These are phyloP conservation scores for Naganishia cerealis DNA, from an alignment of 1,284 basidiomycete species.

Conservation along the genomic window DNA sequence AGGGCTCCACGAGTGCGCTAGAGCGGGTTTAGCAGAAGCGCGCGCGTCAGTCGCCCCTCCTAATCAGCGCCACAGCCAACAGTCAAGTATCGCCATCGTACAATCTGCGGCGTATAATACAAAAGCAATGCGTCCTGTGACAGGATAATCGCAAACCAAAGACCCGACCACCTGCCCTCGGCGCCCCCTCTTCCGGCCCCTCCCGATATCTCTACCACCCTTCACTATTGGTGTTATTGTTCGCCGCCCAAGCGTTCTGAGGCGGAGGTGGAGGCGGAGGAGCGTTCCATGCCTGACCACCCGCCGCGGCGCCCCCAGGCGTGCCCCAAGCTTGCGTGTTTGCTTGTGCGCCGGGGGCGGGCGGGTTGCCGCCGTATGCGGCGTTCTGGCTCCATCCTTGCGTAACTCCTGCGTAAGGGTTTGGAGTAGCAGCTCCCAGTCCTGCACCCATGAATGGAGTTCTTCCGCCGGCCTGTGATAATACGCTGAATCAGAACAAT, in stretches of 20 bases:
- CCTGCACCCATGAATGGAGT: conserved; percentile 36
- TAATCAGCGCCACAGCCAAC: too few relatives aligned
- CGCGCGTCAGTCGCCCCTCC: too few relatives aligned
- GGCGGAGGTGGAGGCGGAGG: conserved; percentile 46
- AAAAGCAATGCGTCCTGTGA: neutral
- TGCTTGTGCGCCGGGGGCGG: conserved; percentile 37
- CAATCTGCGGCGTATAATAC: conserved; percentile 3
- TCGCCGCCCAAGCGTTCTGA: conserved; percentile 5
- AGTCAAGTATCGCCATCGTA: too few relatives aligned
- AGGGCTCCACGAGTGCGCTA: neutral
- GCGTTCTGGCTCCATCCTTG: conserved; percentile 49
- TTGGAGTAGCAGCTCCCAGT: conserved; percentile 59
- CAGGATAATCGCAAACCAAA: neutral
- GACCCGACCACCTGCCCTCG: too few relatives aligned
- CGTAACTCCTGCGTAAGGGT: conserved; percentile 56
- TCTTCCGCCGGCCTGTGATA: conserved; percentile 33
- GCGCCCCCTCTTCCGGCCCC: too few relatives aligned
- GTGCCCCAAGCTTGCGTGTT: conserved; percentile 27
- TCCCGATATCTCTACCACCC: neutral
- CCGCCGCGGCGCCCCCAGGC: conserved; percentile 30
- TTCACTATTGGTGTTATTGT: conserved; percentile 3
- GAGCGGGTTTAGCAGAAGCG: neutral
- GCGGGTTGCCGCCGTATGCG: conserved; percentile 43
- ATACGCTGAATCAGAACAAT: conserved; percentile 33
- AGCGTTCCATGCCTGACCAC: conserved; percentile 37